phyloP scores from a whole-genome alignment of 2,329 filamentous ascomycete genomes.

The Monilinia laxa region DNA sequence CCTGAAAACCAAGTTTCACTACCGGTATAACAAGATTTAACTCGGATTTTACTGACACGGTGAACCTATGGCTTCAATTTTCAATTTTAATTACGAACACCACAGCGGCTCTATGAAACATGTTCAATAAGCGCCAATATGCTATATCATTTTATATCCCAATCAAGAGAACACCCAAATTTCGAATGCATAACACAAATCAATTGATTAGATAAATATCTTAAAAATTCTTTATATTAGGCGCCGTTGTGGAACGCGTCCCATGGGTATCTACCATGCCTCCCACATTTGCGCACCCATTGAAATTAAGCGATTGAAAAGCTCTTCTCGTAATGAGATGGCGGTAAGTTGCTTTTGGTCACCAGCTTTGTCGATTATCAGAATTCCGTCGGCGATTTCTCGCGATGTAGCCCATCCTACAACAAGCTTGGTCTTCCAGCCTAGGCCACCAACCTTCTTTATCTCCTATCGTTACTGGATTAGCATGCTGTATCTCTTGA shows the following conservation, averaged over 20 bases:
- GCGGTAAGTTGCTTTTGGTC: slow-evolving; percentile 65
- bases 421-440: slow-evolving; percentile 81
- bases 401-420: slow-evolving; percentile 75
- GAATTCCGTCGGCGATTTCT: slow-evolving; percentile 68
- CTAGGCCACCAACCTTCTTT: slow-evolving; percentile 76
- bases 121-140: background rate
- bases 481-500: background rate
- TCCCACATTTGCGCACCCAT: slow-evolving; percentile 85
- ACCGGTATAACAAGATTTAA: too few species aligned
- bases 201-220: background rate
- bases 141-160: background rate
- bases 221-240: background rate
- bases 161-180: background rate
- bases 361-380: slow-evolving; percentile 50
- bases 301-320: slow-evolving; percentile 76
- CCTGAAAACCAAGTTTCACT: background rate
- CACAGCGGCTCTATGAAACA: background rate
- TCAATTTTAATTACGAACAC: background rate
- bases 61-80: background rate
- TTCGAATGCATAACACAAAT: background rate
- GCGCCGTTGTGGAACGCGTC: background rate
- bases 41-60: background rate
- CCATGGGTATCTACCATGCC: slow-evolving; percentile 55
- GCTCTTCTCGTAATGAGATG: slow-evolving; percentile 68
- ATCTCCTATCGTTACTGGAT: slow-evolving; percentile 50